These are phyloP conservation scores for Rhodosporidiobolus sp. DNA, from an alignment of 768 basidiomycete genomes.

Conservation along the genomic window DNA sequence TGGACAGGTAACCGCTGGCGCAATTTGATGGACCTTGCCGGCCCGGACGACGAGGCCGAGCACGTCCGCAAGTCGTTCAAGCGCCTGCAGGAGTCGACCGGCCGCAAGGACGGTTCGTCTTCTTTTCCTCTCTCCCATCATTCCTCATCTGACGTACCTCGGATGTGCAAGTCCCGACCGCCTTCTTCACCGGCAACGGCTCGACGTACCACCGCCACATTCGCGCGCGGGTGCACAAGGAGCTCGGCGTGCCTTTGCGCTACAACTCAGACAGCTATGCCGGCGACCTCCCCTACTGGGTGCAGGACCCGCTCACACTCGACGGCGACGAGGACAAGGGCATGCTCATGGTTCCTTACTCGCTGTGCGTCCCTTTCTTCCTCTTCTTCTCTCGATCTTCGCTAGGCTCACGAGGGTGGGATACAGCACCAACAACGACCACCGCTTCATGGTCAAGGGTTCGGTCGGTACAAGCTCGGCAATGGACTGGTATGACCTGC, in stretches of 20 bases:
- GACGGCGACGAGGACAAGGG: constrained; percentile 24
- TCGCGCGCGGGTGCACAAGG: constrained; percentile 41
- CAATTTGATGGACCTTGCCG: constrained; percentile 18
- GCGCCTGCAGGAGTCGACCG: constrained; percentile 41
- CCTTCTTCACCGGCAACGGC: constrained; percentile 40
- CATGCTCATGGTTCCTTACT: constrained; percentile 16
- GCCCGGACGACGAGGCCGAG: constrained; percentile 28
- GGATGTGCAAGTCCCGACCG: constrained; percentile 33
- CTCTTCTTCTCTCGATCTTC: too few species aligned
- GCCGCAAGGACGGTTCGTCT: constrained; percentile 22
- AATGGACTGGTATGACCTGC: constrained; percentile 13
- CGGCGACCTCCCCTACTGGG: constrained; percentile 40
- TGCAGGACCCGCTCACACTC: constrained; percentile 11
- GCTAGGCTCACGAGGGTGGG: too few species aligned
- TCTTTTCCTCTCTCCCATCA: background rate
- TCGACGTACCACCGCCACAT: constrained; percentile 28
- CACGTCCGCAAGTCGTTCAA: constrained; percentile 43
- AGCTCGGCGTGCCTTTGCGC: constrained; percentile 39
- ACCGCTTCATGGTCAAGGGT: constrained; percentile 7
- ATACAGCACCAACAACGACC: too few species aligned
- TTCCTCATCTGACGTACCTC: background rate
- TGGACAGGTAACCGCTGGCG: constrained; percentile 45
- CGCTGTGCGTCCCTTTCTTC: background rate
- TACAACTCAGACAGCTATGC: constrained; percentile 44
- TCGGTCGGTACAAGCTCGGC: background rate